These are phyloP conservation scores for Fagus crenata DNA, from an alignment of 306 rosid genomes.

Conservation along the genomic window DNA sequence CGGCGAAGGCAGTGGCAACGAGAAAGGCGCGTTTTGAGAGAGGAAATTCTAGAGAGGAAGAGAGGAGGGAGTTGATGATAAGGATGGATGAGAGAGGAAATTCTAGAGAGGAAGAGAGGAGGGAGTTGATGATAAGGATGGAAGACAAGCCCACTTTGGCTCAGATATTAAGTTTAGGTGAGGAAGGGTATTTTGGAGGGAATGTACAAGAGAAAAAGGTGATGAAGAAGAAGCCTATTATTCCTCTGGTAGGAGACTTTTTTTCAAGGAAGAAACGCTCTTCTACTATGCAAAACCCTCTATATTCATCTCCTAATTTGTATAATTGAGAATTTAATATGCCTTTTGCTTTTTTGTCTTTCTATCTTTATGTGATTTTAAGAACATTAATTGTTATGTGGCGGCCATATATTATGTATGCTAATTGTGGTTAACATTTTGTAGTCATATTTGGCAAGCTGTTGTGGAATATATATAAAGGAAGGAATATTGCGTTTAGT, in stretches of 20 bases:
- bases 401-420: not conserved
- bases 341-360: not conserved
- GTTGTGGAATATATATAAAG: too few relatives aligned
- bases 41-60: not conserved
- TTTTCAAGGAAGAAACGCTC: slow-evolving; percentile 50
- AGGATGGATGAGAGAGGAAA: slow-evolving; percentile 18
- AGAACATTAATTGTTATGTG: not conserved
- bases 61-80: slow-evolving; percentile 22
- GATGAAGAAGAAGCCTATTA: slow-evolving; percentile 73
- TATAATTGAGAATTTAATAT: slow-evolving; percentile 13
- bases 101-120: not conserved
- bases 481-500: too few relatives aligned
- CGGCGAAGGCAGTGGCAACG: slow-evolving; percentile 39
- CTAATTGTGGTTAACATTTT: not conserved
- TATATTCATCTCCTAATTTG: slow-evolving; percentile 45
- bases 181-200: slow-evolving; percentile 33
- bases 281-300: slow-evolving; percentile 39
- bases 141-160: slow-evolving; percentile 42
- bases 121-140: slow-evolving; percentile 30
- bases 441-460: too few relatives aligned
- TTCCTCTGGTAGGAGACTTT: slow-evolving; percentile 68
- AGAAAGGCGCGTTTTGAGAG: slow-evolving; percentile 37
- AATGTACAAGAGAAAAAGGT: slow-evolving; percentile 24
- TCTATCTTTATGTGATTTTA: not conserved
- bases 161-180: slow-evolving; percentile 55